Evolutionary conservation across 495 filamentous ascomycete genomes (phyloP), one percentile per base, ranked within the genome.

Genomic region (Delitschia confertaspora): DNA sequence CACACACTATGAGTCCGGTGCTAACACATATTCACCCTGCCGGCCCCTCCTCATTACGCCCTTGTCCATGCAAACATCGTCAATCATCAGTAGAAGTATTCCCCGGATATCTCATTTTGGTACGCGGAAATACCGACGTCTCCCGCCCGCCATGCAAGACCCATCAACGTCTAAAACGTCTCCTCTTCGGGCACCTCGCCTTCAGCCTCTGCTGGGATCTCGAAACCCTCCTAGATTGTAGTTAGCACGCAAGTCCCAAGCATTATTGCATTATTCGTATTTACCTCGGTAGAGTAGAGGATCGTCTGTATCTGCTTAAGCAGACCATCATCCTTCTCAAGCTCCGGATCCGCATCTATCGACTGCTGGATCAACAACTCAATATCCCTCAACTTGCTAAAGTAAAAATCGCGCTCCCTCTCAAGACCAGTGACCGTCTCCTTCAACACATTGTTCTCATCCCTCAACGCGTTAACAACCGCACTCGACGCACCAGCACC

Each of bases 331-430:
- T 89, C 82, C 74, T 88, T 83, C 70, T 95, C 91, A 36, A 96
- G 65, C 64, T 89, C 79, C 4, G 89, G 87, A 49, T 95, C 80
- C 29, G 79, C 79, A 56, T 96, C 91, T 55, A 94, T 83, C 11
- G 86, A 86, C 49, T 80, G 78, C 70, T 98, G 91, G 39, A 98
- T 70, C 60, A 98, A 62, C 53, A 98, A 64, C 66, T 98, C 93
- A 52, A 98, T 98, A 59, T 98, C 91, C 38, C 91, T 78, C 45
- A 98, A 68, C 68, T 98, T 98, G 71, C 84, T 88, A 63, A 98
- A 98, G 71, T 98, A 98, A 65, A 98, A 98, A 64, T 98, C 91
- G 38, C 91, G 71, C 69, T 98, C 91, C 57, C 69, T 57, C 38
- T 61, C 63, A 31, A 71, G 48, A 0, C 70, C 70, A 17, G 52